Percentiles rank a stretch among this genome's conserved stretches.
phyloP scores from a whole-genome alignment of 176 grass and related monocot species.

The Oryza glumipatula region DNA sequence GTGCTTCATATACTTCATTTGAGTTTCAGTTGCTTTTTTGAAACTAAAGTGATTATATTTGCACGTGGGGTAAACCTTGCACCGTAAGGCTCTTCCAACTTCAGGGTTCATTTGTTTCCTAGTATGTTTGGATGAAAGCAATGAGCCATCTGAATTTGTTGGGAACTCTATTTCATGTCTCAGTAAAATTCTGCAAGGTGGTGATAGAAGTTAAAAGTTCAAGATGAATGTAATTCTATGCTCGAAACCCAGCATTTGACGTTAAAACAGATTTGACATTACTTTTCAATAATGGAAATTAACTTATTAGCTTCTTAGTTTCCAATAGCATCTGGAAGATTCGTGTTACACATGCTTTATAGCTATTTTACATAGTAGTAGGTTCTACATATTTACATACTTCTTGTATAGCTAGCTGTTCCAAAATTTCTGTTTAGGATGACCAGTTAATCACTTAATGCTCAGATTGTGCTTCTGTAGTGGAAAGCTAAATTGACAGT shows the following conservation, averaged over 20 bases:
- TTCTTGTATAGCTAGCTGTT: neutral
- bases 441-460: slow-evolving; percentile 3
- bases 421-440: slow-evolving; percentile 20
- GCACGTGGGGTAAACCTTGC: neutral
- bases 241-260: neutral
- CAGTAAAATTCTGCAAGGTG: neutral
- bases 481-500: slow-evolving; percentile 21
- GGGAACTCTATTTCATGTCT: neutral
- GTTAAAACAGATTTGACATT: neutral
- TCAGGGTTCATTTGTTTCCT: slow-evolving; percentile 1
- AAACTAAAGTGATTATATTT: neutral
- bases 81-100: neutral
- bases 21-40: slow-evolving; percentile 21
- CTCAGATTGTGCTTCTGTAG: slow-evolving; percentile 7
- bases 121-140: neutral
- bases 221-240: neutral
- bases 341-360: neutral
- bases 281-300: neutral
- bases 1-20: slow-evolving; percentile 2
- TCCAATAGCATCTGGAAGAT: neutral
- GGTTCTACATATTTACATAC: neutral
- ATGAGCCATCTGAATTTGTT: neutral
- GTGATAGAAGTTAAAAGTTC: slow-evolving; percentile 4
- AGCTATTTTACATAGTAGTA: neutral
- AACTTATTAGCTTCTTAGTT: slow-evolving; percentile 12